Evolutionary conservation across 495 filamentous ascomycete species (phyloP).

Genomic region (Podospora conica): DNA sequence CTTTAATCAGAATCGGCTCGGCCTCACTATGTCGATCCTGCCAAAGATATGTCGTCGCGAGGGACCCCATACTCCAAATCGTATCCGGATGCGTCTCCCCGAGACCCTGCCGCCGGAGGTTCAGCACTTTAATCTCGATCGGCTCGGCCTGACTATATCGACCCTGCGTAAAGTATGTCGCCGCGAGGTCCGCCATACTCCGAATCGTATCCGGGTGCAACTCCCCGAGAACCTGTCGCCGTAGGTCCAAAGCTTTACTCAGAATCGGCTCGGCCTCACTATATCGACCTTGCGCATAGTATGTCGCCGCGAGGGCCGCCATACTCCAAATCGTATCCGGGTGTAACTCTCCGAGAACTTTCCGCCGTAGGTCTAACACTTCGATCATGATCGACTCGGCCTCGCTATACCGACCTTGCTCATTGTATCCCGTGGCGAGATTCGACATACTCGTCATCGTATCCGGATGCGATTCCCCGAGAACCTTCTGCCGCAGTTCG

Average conservation of each 20-base stretch:
- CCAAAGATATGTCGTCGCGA: conserved; percentile 2
- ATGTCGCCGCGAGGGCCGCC: conserved; percentile 1
- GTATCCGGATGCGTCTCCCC: conserved; percentile 5
- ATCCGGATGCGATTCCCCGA: conserved; percentile 5
- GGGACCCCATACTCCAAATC: conserved; percentile 1
- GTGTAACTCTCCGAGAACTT: conserved; percentile 1
- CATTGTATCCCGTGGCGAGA: conserved; percentile 1
- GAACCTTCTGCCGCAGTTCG: background rate
- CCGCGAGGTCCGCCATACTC: background rate
- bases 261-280: background rate
- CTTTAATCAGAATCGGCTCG: background rate
- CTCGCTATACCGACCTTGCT: background rate
- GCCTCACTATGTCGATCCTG: background rate
- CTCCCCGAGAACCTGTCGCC: background rate
- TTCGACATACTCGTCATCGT: background rate
- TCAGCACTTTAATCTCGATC: background rate
- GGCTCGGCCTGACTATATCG: background rate
- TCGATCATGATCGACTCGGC: background rate
- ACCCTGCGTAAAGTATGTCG: conserved; percentile 4
- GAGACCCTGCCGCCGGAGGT: background rate
- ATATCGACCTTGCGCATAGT: background rate
- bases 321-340: conserved; percentile 5
- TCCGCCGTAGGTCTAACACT: conserved; percentile 2
- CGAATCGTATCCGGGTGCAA: conserved; percentile 1
- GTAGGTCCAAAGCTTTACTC: background rate